Base-by-base conservation (phyloP, 306 rosid species). In the Begonia peltatifolia region DNA sequence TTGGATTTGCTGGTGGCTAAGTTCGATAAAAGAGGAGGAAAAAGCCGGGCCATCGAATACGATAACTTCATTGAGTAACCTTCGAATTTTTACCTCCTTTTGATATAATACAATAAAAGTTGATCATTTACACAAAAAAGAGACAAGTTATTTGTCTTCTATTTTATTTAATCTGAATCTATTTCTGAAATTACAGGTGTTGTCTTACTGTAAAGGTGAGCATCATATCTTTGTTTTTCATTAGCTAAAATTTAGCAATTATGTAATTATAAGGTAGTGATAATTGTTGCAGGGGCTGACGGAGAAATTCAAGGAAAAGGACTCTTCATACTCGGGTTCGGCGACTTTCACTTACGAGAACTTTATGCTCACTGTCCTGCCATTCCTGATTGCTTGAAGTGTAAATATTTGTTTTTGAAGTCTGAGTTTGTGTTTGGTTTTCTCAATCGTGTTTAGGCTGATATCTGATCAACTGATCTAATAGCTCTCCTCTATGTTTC, bases 151-250 rank as follows among this genome's bases (percentile, higher is more conserved):
- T 20, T 3, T 23, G 23, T 9, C 46, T 41, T 61, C 16, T 15
- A 43, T 23, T 55, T 15, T 22, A 67, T 6, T 53, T 7, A 22
- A 13, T 42, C 57, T 22, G 43, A 14, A 25, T 56, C 41, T 49
- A 35, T 64, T 72, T 59, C 81, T 61, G 42, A 61, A 54, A 62
- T 63, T 75, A 71, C 82, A 90, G 99, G 94, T 90, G 99, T 52
- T 90, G 93, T 65, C 92, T 90, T 49, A 90, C 96, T 47, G 99
- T 90, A 51, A 86, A 90, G 94, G 99, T 90, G 64, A 73, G 81
- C 47, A 47, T 64, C 55, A 13, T 43, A 46, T 10, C 2, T 10
- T 44, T 10, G n/a, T 10, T 44, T 44, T 10, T n/a, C 14, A 44
- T 2, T 10, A 10, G 14, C 38, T 44, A n/a, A n/a, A 11, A 44